These are phyloP conservation scores for Cladorrhinum samala DNA, from an alignment of 495 filamentous ascomycete species.

Conservation along the genomic window DNA sequence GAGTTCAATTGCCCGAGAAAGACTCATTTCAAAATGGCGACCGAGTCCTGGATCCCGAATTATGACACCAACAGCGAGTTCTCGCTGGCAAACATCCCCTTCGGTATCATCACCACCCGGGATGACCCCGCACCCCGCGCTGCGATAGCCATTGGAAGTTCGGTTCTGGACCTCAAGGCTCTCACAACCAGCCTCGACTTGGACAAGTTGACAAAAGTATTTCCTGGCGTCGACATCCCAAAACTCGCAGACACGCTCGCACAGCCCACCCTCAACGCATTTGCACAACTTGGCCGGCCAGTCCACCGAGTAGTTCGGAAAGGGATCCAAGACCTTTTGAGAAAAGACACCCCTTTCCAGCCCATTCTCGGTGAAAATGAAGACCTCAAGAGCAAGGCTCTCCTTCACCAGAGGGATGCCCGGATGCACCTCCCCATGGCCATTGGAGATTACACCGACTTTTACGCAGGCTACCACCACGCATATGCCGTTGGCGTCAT, in stretches of 20 bases:
- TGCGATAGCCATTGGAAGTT: constrained; percentile 72
- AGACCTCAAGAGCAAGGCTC: constrained; percentile 20
- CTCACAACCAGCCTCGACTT: constrained; percentile 49
- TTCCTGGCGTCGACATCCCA: constrained; percentile 54
- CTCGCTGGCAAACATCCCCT: constrained; percentile 85
- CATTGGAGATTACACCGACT: constrained; percentile 96
- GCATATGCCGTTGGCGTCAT: constrained; percentile 74
- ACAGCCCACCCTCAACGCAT: constrained; percentile 70
- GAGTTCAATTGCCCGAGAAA: too few species aligned
- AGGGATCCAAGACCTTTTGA: constrained; percentile 68
- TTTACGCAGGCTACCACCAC: constrained; percentile 89
- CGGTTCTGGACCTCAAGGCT: constrained; percentile 68
- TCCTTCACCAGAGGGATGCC: constrained; percentile 52
- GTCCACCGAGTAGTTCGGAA: constrained; percentile 66
- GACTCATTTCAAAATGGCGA: background rate
- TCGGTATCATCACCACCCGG: constrained; percentile 73
- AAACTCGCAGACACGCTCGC: constrained; percentile 47
- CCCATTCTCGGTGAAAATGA: constrained; percentile 32
- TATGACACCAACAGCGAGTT: constrained; percentile 47
- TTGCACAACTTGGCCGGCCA: constrained; percentile 68
- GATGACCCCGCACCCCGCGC: constrained; percentile 50
- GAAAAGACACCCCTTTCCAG: constrained; percentile 38
- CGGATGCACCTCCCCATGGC: constrained; percentile 75
- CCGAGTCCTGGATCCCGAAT: constrained; percentile 32
- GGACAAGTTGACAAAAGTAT: constrained; percentile 42